Percentiles rank a stretch among this genome's conserved stretches.
phyloP scores from a whole-genome alignment of 2,329 filamentous ascomycete genomes.

The Scortechinia acanthostroma region DNA sequence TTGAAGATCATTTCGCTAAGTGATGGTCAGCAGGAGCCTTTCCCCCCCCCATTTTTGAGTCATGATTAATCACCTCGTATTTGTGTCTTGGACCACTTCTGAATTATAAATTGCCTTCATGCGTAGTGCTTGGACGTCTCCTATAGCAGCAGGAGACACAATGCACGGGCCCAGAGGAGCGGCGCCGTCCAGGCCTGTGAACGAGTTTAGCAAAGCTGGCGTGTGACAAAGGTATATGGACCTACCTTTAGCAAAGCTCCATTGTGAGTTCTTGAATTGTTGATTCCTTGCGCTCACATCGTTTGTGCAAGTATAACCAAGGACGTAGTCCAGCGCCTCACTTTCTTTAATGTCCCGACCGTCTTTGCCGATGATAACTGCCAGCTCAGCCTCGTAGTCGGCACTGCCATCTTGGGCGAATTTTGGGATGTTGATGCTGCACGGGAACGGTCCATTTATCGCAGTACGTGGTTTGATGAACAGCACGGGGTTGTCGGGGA shows the following conservation, averaged over 20 bases:
- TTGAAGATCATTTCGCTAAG: conserved; percentile 3
- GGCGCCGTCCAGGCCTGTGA: too few relatives aligned
- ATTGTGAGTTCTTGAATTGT: conserved; percentile 9
- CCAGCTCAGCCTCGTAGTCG: conserved; percentile 19
- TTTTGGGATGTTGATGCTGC: conserved; percentile 15
- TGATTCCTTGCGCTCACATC: conserved; percentile 4
- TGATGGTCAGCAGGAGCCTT: too few relatives aligned
- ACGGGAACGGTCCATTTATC: conserved; percentile 14
- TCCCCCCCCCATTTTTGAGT: too few relatives aligned
- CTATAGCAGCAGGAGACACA: conserved; percentile 17
- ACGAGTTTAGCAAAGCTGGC: not conserved
- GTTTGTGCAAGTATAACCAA: conserved; percentile 6
- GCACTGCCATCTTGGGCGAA: conserved; percentile 15
- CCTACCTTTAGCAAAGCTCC: conserved; percentile 13
- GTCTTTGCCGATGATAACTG: conserved; percentile 12
- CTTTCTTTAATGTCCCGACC: conserved; percentile 11
- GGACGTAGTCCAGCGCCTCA: conserved; percentile 11
- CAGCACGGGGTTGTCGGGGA: conserved; percentile 16
- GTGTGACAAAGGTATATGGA: too few relatives aligned
- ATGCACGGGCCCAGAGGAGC: too few relatives aligned
- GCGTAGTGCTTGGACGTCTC: conserved; percentile 25
- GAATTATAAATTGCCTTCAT: conserved; percentile 23
- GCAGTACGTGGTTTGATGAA: conserved; percentile 18
- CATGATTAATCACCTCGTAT: too few relatives aligned
- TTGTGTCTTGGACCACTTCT: not conserved